Conservation (phyloP, 73 alveolate species). For the Paramecium tetraurelia region DNA sequence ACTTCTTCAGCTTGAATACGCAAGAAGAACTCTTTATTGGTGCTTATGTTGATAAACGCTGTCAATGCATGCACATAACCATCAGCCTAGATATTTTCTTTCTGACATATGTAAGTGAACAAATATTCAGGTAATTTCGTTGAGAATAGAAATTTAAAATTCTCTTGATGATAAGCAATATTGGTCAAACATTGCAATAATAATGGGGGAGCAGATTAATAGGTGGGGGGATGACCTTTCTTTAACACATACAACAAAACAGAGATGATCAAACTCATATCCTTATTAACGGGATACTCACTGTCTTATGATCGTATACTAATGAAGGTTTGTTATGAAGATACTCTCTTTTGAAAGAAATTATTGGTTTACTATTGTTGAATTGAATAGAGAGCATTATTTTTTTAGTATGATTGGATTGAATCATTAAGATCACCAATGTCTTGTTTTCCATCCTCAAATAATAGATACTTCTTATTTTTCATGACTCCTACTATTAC, state of each 20-base stretch:
- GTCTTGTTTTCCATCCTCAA: constrained; percentile 26
- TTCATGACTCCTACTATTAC: constrained; percentile 49
- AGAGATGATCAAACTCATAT: constrained; percentile 30
- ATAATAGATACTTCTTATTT: constrained; percentile 28
- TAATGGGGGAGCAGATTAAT: constrained; percentile 22
- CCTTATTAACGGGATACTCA: constrained; percentile 11
- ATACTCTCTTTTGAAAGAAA: background rate
- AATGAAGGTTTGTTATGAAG: constrained; percentile 37
- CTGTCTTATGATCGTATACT: constrained; percentile 3
- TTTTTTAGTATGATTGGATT: constrained; percentile 24
- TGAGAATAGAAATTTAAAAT: background rate
- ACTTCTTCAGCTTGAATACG: constrained; percentile 40
- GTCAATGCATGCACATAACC: constrained; percentile 42
- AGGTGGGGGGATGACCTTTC: constrained; percentile 21
- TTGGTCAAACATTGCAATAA: constrained; percentile 23
- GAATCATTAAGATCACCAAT: constrained; percentile 39
- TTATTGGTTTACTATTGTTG: background rate
- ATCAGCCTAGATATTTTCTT: constrained; percentile 9
- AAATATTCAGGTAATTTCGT: constrained; percentile 44
- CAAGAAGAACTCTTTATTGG: background rate
- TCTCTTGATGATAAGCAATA: constrained; percentile 44
- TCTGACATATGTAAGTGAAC: background rate
- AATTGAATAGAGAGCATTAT: constrained; percentile 36
- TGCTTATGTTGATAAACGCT: constrained; percentile 1
- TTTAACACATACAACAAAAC: constrained; percentile 25